Evolutionary conservation across 2,329 filamentous ascomycete species (phyloP), one percentile per base, ranked within the genome.

Genomic region (Botrytis aclada): DNA sequence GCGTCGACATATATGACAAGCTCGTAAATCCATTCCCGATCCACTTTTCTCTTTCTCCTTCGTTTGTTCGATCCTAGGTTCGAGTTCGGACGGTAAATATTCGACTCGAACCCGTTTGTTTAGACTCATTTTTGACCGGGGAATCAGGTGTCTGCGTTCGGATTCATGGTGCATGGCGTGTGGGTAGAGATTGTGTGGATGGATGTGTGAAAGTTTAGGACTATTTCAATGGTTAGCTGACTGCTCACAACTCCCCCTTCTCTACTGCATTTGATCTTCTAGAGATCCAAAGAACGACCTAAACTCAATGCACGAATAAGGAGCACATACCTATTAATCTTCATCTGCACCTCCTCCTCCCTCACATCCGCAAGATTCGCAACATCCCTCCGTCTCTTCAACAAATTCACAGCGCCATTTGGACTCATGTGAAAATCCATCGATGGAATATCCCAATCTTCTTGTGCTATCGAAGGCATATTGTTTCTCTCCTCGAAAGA

Each of bases 1-100:
- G 60, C 89, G 87, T 77, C 87, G 87, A 84, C 91, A 93, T 75
- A 92, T 88, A 82, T 92, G 89, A 80, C 91, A 93, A 0, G 90
- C 86, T 56, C 82, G 83, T 39, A 89, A 82, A 72, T 79, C 77
- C 14, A 76, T 67, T 25, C 16, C 29, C 7, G n/a, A 62, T 54
- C 32, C n/a, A 65, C 16, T 22, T 12, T 39, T 64, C 29, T 64
- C 69, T 20, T n/a, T 43, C 32, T 65, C 51, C 4, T 66, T 71
- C 20, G 22, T 18, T 14, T 45, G 54, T 47, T 70, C 54, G 8
- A 39, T 18, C 2, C 43, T 34, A 20, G 56, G 1, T 32, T 58
- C 60, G 32, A 22, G 16, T 41, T 62, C 64, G 37, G 58, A 18
- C 16, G 69, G 25, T 51, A 64, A 2, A 69, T 54, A 72, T 51